Evolutionary conservation across 1,139 yeast genomes (phyloP).

Genomic region (Pichia sp.): DNA sequence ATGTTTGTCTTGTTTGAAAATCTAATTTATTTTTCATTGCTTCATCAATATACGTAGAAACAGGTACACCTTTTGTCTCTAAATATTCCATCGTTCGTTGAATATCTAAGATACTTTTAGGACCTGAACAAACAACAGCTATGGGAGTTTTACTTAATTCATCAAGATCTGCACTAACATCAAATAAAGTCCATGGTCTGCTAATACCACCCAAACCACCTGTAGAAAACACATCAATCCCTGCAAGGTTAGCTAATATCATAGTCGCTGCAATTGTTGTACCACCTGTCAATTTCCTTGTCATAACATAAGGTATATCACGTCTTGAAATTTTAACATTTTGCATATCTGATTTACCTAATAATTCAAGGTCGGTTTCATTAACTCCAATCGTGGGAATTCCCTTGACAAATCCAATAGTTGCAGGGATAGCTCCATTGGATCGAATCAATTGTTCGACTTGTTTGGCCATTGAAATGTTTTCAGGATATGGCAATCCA

Average conservation of each 20-base stretch:
- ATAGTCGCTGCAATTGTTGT: constrained; percentile 88
- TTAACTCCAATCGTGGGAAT: constrained; percentile 62
- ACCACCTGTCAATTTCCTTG: constrained; percentile 63
- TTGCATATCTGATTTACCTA: constrained; percentile 40
- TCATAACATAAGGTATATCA: constrained; percentile 71
- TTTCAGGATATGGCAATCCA: constrained; percentile 79
- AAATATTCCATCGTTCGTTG: constrained; percentile 76
- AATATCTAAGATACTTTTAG: constrained; percentile 79
- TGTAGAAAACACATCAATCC: constrained; percentile 81
- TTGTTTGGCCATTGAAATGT: constrained; percentile 60
- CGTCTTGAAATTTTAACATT: constrained; percentile 70
- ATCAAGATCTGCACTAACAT: constrained; percentile 80
- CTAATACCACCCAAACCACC: constrained; percentile 96
- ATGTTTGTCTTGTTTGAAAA: constrained; percentile 15
- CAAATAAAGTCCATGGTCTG: constrained; percentile 68
- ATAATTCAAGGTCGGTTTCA: constrained; percentile 38
- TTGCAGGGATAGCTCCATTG: constrained; percentile 76
- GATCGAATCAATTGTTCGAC: constrained; percentile 60
- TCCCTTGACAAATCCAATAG: constrained; percentile 74
- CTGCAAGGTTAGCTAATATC: constrained; percentile 71
- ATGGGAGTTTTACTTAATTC: constrained; percentile 80
- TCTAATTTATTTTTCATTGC: constrained; percentile 18
- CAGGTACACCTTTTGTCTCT: constrained; percentile 79
- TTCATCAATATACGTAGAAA: constrained; percentile 33
- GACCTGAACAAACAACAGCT: constrained; percentile 87